Evolutionary conservation across 2,329 filamentous ascomycete species (phyloP).

Genomic region (Geosmithia morbida): DNA sequence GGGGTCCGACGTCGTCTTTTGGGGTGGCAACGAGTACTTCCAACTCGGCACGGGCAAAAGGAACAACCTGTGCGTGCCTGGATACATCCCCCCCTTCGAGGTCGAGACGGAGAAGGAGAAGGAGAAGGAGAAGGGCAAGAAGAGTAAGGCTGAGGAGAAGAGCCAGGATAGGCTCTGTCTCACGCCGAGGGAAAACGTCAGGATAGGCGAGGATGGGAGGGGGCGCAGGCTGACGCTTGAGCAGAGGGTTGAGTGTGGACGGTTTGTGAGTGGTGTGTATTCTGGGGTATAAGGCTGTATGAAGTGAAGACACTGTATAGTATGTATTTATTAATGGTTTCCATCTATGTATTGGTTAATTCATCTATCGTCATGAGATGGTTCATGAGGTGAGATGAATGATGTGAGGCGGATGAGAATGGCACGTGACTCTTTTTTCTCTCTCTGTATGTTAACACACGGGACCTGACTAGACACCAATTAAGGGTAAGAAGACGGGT

Average conservation of each 20-base stretch:
- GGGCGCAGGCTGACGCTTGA: constrained; percentile 64
- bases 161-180: constrained; percentile 60
- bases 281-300: constrained; percentile 35
- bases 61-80: constrained; percentile 62
- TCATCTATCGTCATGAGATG: too few relatives aligned
- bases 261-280: constrained; percentile 71
- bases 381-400: too few relatives aligned
- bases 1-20: constrained; percentile 81
- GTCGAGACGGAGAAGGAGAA: constrained; percentile 37
- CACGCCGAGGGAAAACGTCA: constrained; percentile 59
- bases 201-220: constrained; percentile 39
- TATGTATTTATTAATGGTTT: neutral
- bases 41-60: constrained; percentile 87
- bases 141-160: constrained; percentile 24
- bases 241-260: constrained; percentile 79
- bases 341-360: too few relatives aligned
- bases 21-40: constrained; percentile 89
- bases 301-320: neutral
- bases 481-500: too few relatives aligned
- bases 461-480: too few relatives aligned
- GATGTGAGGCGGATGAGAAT: too few relatives aligned
- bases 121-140: constrained; percentile 34
- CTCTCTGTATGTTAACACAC: too few relatives aligned
- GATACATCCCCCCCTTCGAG: constrained; percentile 69
- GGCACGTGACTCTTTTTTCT: too few relatives aligned